Conservation (phyloP, 306 rosid genomes). For the Delonix regia region DNA sequence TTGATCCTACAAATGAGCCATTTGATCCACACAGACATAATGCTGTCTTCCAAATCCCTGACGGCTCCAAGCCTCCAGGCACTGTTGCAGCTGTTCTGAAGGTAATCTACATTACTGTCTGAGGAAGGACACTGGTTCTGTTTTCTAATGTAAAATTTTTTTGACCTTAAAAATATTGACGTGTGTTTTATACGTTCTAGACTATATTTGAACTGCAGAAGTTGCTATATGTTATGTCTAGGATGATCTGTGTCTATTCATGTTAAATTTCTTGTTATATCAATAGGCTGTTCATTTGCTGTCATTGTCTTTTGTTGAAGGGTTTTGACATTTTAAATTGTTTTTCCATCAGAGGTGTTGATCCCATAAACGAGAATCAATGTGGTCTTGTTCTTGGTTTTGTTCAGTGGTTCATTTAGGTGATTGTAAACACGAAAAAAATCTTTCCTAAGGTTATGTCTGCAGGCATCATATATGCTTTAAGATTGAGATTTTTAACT, state of each 20-base stretch:
- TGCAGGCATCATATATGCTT: slow-evolving; percentile 80
- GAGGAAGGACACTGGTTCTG: background rate
- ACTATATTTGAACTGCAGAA: background rate
- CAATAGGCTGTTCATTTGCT: slow-evolving; percentile 2
- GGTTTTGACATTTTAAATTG: slow-evolving; percentile 10
- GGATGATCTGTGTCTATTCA: background rate
- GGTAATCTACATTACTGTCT: slow-evolving; percentile 53
- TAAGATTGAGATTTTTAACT: slow-evolving; percentile 44
- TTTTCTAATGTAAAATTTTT: background rate
- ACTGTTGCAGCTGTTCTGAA: slow-evolving; percentile 82
- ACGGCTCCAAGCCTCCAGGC: slow-evolving; percentile 86
- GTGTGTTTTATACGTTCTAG: background rate
- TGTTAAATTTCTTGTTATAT: slow-evolving; percentile 1
- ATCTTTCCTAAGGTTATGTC: slow-evolving; percentile 3
- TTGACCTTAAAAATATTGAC: background rate
- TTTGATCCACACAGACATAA: slow-evolving; percentile 92
- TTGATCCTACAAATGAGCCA: slow-evolving; percentile 87
- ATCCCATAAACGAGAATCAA: slow-evolving; percentile 3
- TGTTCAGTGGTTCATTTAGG: background rate
- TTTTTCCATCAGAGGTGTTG: background rate
- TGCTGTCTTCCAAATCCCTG: slow-evolving; percentile 81
- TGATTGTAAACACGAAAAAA: slow-evolving; percentile 1
- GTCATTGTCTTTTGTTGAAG: background rate
- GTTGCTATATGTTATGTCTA: slow-evolving; percentile 5
- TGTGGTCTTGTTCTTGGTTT: background rate